Evolutionary conservation across 2,329 filamentous ascomycete genomes (phyloP).

Genomic region (Botrytis deweyae): DNA sequence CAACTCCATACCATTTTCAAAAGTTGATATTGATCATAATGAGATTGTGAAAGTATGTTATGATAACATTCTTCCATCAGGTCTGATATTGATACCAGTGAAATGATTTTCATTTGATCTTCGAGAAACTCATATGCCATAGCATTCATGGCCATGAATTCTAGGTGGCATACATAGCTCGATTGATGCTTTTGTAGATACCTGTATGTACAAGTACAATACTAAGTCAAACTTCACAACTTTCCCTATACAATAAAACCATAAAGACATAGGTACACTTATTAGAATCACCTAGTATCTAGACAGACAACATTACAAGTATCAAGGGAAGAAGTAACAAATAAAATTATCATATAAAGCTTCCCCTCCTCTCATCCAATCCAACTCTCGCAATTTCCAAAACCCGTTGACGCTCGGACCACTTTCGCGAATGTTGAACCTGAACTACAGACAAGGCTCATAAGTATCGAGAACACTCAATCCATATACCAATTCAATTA

Average conservation of each 20-base stretch:
- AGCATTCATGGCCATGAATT: neutral
- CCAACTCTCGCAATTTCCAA: slow-evolving; percentile 1
- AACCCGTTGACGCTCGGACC: neutral
- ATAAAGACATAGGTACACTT: neutral
- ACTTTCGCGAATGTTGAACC: neutral
- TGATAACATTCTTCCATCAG: neutral
- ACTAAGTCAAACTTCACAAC: neutral
- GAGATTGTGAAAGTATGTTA: neutral
- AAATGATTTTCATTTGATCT: neutral
- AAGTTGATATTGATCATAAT: neutral
- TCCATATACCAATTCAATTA: neutral
- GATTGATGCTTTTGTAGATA: neutral
- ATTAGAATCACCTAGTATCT: neutral
- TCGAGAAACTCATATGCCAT: neutral
- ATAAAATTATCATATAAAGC: neutral
- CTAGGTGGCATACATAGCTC: neutral
- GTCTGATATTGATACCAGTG: neutral
- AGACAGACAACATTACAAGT: neutral
- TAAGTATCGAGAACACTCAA: neutral
- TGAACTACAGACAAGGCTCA: neutral
- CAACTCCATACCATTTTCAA: slow-evolving; percentile 3
- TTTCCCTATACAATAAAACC: neutral
- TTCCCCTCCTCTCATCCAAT: neutral
- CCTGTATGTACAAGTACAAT: neutral
- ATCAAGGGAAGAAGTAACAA: neutral